These are phyloP conservation scores for Didymella arachidicola DNA, from an alignment of 2,329 filamentous ascomycete genomes.

Conservation along the genomic window DNA sequence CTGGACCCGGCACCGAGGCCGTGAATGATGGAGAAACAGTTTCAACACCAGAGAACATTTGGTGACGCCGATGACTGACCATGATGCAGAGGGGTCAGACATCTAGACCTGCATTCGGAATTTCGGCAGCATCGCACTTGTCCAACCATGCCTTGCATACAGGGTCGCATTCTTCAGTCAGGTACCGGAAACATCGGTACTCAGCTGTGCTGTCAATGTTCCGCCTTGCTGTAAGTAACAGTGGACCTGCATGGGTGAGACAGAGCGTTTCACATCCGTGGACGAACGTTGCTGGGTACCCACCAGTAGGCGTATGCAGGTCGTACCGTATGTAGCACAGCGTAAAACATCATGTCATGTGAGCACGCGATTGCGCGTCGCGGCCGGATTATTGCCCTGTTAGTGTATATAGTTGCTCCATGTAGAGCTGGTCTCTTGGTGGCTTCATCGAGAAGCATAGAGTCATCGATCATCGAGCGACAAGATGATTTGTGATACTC, in stretches of 20 bases:
- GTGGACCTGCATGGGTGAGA: conserved; percentile 33
- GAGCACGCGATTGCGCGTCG: conserved; percentile 31
- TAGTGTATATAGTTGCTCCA: not conserved
- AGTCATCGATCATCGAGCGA: not conserved
- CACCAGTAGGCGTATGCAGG: conserved; percentile 6
- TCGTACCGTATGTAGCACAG: conserved; percentile 21
- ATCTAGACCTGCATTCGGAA: conserved; percentile 20
- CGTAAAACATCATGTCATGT: conserved; percentile 28
- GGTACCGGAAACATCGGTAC: conserved; percentile 37
- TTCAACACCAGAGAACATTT: conserved; percentile 1
- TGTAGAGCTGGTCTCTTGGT: not conserved
- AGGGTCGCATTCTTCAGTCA: conserved; percentile 38
- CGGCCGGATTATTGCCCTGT: not conserved
- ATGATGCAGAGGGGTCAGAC: conserved; percentile 20
- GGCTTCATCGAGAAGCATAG: not conserved
- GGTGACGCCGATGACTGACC: conserved; percentile 16
- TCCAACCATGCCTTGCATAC: conserved; percentile 44
- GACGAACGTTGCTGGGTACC: conserved; percentile 13
- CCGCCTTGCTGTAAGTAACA: conserved; percentile 28
- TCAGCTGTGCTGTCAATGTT: conserved; percentile 27
- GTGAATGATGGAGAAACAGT: conserved; percentile 6
- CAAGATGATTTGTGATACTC: not conserved
- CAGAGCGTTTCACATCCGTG: conserved; percentile 31
- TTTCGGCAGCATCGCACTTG: conserved; percentile 21
- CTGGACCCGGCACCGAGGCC: not conserved